Evolutionary conservation across 2,329 filamentous ascomycete species (phyloP), one percentile per base, ranked within the genome.

Genomic region (Xylaria sp.): DNA sequence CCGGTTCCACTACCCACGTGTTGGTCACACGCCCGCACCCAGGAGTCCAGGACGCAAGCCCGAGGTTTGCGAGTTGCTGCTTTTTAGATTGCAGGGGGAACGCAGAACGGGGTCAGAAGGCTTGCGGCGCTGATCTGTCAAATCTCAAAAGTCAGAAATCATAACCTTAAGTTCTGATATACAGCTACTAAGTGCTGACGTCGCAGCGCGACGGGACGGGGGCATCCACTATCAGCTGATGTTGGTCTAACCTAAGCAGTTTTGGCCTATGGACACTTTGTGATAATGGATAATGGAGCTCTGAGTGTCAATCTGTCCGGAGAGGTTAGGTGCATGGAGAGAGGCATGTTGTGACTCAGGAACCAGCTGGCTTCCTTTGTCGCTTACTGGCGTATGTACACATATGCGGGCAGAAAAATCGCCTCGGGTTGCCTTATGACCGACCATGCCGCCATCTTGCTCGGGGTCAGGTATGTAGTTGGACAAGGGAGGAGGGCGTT

Each of bases 1-100:
- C 60, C 52, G 57, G 59, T 57, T 56, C 59, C 54, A 44, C 41
- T 40, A 54, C 52, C 59, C 59, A 62, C 59, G 59, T 62, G 59
- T 52, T 60, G 56, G 56, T 42, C 52, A 56, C 48, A 61, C 58
- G 52, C 59, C n/a, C 56, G 56, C 58, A 56, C 50, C 50, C 29
- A 6, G 16, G 29, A 34, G 6, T 34, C n/a, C 9, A 34, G 9
- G 24, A 26, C 24, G 5, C 24, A 26, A 9, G 29, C 11, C 21
- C 5, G 41, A 44, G 41, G 16, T 26, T 44, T 26, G 7, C 26
- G 16, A 44, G 19, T 29, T 44, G 22, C 22, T n/a, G 19, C 26
- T 18, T 5, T 6, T n/a, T 26, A 9, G 40, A 22, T 24, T n/a
- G 22, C 40, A 42, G 19, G 22, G n/a, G 29, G 29, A 34, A 13